Evolutionary conservation across 306 rosid genomes (phyloP).

Genomic region (Coriaria nepalensis): DNA sequence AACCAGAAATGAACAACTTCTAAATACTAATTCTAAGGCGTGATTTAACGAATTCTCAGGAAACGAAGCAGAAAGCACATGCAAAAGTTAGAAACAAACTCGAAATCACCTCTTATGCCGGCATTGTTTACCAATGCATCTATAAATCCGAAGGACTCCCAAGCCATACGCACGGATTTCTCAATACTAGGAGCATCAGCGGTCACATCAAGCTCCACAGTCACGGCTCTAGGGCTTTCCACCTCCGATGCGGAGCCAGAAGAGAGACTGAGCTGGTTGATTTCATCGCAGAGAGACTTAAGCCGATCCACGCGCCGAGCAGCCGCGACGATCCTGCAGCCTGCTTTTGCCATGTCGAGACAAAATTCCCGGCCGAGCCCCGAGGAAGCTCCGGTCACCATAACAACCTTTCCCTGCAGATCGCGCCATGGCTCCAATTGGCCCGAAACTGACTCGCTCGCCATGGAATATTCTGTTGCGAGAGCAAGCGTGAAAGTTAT

Average conservation of each 20-base stretch:
- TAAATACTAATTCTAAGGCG: no score
- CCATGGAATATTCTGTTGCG: slow-evolving; percentile 14
- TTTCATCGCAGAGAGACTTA: slow-evolving; percentile 39
- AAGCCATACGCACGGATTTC: slow-evolving; percentile 42
- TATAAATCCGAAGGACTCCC: slow-evolving; percentile 62
- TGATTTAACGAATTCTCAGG: no score
- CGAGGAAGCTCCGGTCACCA: slow-evolving; percentile 84
- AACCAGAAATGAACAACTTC: no score
- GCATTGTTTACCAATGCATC: slow-evolving; percentile 71
- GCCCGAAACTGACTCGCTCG: slow-evolving; percentile 3
- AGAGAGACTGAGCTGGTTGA: slow-evolving; percentile 16
- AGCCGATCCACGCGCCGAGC: slow-evolving; percentile 66
- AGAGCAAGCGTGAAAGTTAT: neutral
- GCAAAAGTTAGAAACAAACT: no score
- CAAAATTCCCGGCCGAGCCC: slow-evolving; percentile 66
- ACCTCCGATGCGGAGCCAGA: neutral
- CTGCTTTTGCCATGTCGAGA: slow-evolving; percentile 52
- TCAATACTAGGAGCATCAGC: slow-evolving; percentile 37
- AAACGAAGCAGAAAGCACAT: no score
- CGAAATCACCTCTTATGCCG: slow-evolving; percentile 47
- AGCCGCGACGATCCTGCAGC: slow-evolving; percentile 45
- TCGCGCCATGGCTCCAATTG: slow-evolving; percentile 42
- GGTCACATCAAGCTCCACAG: slow-evolving; percentile 52
- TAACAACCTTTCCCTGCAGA: slow-evolving; percentile 52
- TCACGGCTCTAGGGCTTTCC: slow-evolving; percentile 26